Evolutionary conservation across 1,139 yeast genomes (phyloP).

Genomic region (Lodderomyces oxycetoniae): DNA sequence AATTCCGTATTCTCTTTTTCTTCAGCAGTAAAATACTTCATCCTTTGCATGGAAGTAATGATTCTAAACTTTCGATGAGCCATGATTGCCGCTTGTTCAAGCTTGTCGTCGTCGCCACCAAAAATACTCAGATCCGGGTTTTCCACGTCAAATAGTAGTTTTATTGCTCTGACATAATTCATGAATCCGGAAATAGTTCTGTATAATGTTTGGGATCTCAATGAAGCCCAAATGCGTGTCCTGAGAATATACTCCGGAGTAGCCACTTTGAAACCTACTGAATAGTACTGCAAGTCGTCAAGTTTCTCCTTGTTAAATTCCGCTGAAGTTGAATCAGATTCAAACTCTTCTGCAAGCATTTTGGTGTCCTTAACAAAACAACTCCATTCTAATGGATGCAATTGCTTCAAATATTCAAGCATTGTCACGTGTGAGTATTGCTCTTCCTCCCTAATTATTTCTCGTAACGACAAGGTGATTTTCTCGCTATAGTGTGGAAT

Average conservation of each 20-base stretch:
- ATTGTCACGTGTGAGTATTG: constrained; percentile 46
- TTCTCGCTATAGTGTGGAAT: constrained; percentile 52
- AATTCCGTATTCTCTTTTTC: constrained; percentile 37
- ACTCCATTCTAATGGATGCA: constrained; percentile 49
- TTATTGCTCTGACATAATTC: constrained; percentile 53
- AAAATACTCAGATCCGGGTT: constrained; percentile 19
- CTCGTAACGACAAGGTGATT: constrained; percentile 43
- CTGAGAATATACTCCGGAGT: constrained; percentile 50
- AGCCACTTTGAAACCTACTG: constrained; percentile 49
- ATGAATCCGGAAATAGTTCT: constrained; percentile 54
- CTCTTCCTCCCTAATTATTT: constrained; percentile 45
- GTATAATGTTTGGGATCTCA: constrained; percentile 51
- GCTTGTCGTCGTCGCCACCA: constrained; percentile 23
- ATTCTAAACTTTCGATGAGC: constrained; percentile 47
- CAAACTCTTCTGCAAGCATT: constrained; percentile 43
- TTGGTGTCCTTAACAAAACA: constrained; percentile 50
- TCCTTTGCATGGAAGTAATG: constrained; percentile 42
- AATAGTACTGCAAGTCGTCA: constrained; percentile 42
- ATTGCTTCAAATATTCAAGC: constrained; percentile 47
- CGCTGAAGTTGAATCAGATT: constrained; percentile 25
- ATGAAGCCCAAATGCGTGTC: constrained; percentile 56
- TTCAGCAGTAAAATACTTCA: constrained; percentile 29
- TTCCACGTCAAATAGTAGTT: constrained; percentile 45
- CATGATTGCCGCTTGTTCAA: constrained; percentile 36
- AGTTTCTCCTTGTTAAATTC: constrained; percentile 18